These are phyloP conservation scores for Pseudocercospora pini-densiflorae DNA, from an alignment of 2,329 filamentous ascomycete species.

Conservation along the genomic window DNA sequence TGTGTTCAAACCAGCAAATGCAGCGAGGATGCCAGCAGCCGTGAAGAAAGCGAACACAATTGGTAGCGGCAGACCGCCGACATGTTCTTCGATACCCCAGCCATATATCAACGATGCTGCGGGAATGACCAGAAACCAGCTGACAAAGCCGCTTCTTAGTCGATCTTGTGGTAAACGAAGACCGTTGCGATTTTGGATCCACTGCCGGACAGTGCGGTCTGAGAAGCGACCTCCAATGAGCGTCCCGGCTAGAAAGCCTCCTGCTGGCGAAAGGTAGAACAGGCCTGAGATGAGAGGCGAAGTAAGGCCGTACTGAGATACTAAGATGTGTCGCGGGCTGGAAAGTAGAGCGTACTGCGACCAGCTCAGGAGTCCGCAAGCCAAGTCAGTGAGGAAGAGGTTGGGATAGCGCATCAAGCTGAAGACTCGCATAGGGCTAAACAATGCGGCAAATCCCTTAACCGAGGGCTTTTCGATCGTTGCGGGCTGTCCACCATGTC, in stretches of 20 bases:
- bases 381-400: constrained; percentile 64
- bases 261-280: constrained; percentile 72
- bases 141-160: constrained; percentile 61
- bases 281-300: constrained; percentile 68
- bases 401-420: constrained; percentile 69
- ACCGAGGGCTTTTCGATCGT: constrained; percentile 43
- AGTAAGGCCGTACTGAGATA: constrained; percentile 69
- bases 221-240: constrained; percentile 71
- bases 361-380: constrained; percentile 68
- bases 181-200: constrained; percentile 60
- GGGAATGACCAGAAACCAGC: constrained; percentile 60
- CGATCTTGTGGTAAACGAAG: constrained; percentile 69
- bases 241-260: constrained; percentile 68
- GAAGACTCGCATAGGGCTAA: constrained; percentile 67
- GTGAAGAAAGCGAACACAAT: constrained; percentile 73
- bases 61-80: constrained; percentile 61
- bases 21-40: constrained; percentile 71
- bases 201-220: constrained; percentile 67
- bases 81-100: constrained; percentile 59
- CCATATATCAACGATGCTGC: constrained; percentile 67
- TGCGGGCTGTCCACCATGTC: constrained; percentile 58
- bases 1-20: constrained; percentile 73
- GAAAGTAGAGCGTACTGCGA: constrained; percentile 73
- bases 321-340: constrained; percentile 69
- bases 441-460: constrained; percentile 62